phyloP scores from a whole-genome alignment of 306 rosid genomes.

The Prunus armeniaca region DNA sequence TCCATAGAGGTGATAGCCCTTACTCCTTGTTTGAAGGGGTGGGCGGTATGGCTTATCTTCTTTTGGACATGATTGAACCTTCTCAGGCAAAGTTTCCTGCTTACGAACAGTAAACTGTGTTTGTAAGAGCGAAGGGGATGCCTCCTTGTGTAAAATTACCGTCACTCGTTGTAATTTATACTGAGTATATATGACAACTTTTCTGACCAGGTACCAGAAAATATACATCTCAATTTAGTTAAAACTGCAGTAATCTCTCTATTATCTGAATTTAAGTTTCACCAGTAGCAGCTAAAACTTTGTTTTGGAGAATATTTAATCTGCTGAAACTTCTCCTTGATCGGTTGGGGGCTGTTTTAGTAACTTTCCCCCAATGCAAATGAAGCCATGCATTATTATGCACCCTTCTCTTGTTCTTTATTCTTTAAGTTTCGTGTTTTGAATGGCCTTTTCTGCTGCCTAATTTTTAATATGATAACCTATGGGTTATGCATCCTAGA shows the following conservation, averaged over 20 bases:
- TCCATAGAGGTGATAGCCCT: slow-evolving; percentile 69
- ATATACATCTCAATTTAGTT: not conserved
- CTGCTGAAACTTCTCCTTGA: not conserved
- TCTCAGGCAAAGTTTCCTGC: slow-evolving; percentile 56
- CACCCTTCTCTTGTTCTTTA: not conserved
- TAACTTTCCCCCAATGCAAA: not conserved
- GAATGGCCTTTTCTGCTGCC: not conserved
- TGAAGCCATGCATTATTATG: not conserved
- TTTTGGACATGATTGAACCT: slow-evolving; percentile 57
- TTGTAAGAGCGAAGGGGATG: slow-evolving; percentile 2
- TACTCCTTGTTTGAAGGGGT: slow-evolving; percentile 63
- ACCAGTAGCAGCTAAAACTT: not conserved
- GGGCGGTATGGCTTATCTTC: slow-evolving; percentile 64
- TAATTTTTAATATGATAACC: not conserved
- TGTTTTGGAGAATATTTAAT: too few species aligned
- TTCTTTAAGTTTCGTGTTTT: not conserved
- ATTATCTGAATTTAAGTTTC: not conserved
- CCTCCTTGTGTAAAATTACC: slow-evolving; percentile 1
- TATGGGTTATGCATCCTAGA: not conserved
- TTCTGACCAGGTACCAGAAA: not conserved
- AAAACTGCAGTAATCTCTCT: not conserved
- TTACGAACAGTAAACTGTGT: slow-evolving; percentile 42
- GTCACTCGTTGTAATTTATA: not conserved
- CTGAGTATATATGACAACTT: not conserved
- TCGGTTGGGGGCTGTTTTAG: not conserved